These are phyloP conservation scores for Fragilaria crotonensis DNA, from an alignment of 108 stramenopile genomes.

Conservation along the genomic window DNA sequence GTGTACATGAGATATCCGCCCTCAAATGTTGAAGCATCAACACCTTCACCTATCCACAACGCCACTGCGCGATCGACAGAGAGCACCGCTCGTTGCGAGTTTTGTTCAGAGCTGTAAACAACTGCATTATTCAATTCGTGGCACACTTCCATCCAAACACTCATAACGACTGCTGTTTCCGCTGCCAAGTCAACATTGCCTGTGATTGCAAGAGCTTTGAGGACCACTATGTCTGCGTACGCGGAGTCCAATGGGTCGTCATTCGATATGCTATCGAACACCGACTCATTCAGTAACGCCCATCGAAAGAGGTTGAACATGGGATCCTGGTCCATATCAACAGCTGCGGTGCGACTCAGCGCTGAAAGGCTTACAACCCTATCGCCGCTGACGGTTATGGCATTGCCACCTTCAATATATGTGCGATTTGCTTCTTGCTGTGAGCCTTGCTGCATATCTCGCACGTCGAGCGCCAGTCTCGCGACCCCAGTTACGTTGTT, in stretches of 20 bases:
- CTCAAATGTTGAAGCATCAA: conserved; percentile 28
- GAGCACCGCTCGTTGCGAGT: conserved; percentile 6
- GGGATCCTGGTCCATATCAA: conserved; percentile 37
- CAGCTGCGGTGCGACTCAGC: conserved; percentile 26
- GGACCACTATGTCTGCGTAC: conserved; percentile 60
- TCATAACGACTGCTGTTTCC: conserved; percentile 52
- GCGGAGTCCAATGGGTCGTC: conserved; percentile 25
- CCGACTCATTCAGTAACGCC: conserved; percentile 57
- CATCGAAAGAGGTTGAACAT: conserved; percentile 63
- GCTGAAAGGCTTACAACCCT: conserved; percentile 14
- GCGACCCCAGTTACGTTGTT: conserved; percentile 12
- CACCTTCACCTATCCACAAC: conserved; percentile 62
- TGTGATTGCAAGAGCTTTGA: conserved; percentile 38
- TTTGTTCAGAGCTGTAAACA: conserved; percentile 17
- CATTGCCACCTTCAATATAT: conserved; percentile 4
- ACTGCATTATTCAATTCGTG: conserved; percentile 50
- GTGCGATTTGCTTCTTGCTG: background rate
- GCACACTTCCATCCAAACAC: conserved; percentile 58
- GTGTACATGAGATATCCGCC: conserved; percentile 54
- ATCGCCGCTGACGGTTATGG: conserved; percentile 30
- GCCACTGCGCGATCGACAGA: conserved; percentile 64
- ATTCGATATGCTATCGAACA: conserved; percentile 31
- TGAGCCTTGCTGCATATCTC: conserved; percentile 27
- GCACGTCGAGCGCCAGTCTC: conserved; percentile 32
- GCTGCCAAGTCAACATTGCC: conserved; percentile 49